Conservation (phyloP, 305 asterid genomes). For the Solanum hybrid region DNA sequence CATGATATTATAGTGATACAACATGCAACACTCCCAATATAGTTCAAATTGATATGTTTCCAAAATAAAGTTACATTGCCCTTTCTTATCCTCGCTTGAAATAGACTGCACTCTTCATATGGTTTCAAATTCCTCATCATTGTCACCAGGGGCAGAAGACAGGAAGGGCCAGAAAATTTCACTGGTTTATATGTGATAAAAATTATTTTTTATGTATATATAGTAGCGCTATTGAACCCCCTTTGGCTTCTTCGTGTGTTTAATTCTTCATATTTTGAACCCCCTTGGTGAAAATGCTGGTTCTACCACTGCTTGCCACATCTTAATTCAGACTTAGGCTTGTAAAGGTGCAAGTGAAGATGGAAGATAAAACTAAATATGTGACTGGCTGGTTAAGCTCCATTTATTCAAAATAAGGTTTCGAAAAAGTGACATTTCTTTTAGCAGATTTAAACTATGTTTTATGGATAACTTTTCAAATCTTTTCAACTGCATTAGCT, state of each 20-base stretch:
- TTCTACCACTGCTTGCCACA: not conserved
- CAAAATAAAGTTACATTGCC: not conserved
- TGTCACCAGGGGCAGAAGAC: not conserved
- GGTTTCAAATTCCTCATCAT: not conserved
- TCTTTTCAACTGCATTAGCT: not conserved
- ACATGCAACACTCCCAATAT: not conserved
- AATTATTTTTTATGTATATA: not conserved
- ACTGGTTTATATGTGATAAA: not conserved
- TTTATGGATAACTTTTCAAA: not conserved
- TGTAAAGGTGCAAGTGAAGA: not conserved
- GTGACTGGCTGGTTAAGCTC: not conserved
- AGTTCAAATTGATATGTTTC: not conserved
- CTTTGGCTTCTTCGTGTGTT: not conserved
- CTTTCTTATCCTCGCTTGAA: not conserved
- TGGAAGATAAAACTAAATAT: not conserved
- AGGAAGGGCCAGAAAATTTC: not conserved
- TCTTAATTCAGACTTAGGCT: not conserved
- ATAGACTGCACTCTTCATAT: not conserved
- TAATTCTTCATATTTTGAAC: not conserved
- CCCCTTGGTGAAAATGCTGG: not conserved
- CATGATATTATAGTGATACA: not conserved
- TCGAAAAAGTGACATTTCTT: not conserved
- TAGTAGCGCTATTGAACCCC: not conserved
- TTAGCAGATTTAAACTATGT: not conserved
- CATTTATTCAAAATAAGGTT: not conserved